Evolutionary conservation across 306 rosid species (phyloP).

Genomic region (Lathyrus tuberosus): DNA sequence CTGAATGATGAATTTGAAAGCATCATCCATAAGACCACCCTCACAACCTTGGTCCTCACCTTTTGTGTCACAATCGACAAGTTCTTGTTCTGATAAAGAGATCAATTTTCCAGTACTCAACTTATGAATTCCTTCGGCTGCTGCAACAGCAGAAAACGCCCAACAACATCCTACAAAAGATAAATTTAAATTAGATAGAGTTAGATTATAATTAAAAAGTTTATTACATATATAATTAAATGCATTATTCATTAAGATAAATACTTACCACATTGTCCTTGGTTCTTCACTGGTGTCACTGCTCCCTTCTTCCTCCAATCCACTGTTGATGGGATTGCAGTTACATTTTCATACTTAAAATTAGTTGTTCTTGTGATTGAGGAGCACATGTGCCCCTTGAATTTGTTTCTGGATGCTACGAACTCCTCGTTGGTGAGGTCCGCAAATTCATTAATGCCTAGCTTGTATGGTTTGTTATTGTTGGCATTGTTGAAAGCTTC

Average conservation of each 20-base stretch:
- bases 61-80: conserved; percentile 12
- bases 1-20: conserved; percentile 17
- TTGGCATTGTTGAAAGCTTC: not conserved
- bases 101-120: conserved; percentile 31
- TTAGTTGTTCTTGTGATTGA: not conserved
- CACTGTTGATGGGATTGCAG: not conserved
- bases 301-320: conserved; percentile 15
- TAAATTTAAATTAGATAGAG: not conserved
- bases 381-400: not conserved
- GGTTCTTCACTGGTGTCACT: conserved; percentile 10
- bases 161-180: conserved; percentile 34
- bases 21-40: conserved; percentile 14
- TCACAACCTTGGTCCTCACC: conserved; percentile 9
- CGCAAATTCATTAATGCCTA: conserved; percentile 6
- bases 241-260: not conserved
- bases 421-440: conserved; percentile 6
- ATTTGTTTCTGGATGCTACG: conserved; percentile 7
- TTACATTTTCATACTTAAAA: conserved; percentile 3
- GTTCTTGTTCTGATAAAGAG: conserved; percentile 15
- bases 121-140: conserved; percentile 8
- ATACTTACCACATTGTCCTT: conserved; percentile 5
- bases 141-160: conserved; percentile 13
- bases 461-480: not conserved
- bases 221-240: not conserved
- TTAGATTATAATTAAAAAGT: not conserved